A percentile compares a stretch with the other conserved stretches of the same genome.
Evolutionary conservation across 1,139 yeast genomes (phyloP).

Genomic region (Kodamaea suecica): DNA sequence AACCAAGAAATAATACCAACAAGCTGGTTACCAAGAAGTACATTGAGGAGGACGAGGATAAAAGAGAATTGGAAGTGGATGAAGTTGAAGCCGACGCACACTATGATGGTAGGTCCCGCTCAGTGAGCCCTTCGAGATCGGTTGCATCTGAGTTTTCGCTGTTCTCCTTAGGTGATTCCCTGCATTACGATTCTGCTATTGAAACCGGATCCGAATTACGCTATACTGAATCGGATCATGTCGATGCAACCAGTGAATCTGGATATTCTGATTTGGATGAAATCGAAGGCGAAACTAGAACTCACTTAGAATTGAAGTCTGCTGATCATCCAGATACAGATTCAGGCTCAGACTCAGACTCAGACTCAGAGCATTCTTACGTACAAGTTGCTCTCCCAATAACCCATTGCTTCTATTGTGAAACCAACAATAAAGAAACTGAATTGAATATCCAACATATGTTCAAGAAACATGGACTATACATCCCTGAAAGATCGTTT

Average conservation of each 20-base stretch:
- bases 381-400: conserved; percentile 30
- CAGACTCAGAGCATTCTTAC: conserved; percentile 9
- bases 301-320: conserved; percentile 20
- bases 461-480: conserved; percentile 48
- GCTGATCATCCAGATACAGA: conserved; percentile 20
- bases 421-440: conserved; percentile 31
- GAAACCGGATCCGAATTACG: conserved; percentile 53
- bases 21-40: conserved; percentile 23
- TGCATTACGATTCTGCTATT: conserved; percentile 35
- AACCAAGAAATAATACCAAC: conserved; percentile 20
- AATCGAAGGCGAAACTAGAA: conserved; percentile 24
- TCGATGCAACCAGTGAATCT: conserved; percentile 13
- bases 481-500: conserved; percentile 47
- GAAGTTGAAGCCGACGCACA: too few species aligned
- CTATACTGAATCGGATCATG: conserved; percentile 31
- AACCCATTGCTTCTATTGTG: conserved; percentile 43
- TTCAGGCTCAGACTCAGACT: conserved; percentile 14
- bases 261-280: conserved; percentile 14
- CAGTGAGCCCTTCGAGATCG: conserved; percentile 52
- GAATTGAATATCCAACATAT: conserved; percentile 49
- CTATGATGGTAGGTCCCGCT: too few species aligned
- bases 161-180: conserved; percentile 63
- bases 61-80: neutral
- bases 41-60: conserved; percentile 5
- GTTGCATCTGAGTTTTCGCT: conserved; percentile 58